Evolutionary conservation across 1,284 basidiomycete species (phyloP), one percentile per base, ranked within the genome.

Genomic region (Trametes sp.): DNA sequence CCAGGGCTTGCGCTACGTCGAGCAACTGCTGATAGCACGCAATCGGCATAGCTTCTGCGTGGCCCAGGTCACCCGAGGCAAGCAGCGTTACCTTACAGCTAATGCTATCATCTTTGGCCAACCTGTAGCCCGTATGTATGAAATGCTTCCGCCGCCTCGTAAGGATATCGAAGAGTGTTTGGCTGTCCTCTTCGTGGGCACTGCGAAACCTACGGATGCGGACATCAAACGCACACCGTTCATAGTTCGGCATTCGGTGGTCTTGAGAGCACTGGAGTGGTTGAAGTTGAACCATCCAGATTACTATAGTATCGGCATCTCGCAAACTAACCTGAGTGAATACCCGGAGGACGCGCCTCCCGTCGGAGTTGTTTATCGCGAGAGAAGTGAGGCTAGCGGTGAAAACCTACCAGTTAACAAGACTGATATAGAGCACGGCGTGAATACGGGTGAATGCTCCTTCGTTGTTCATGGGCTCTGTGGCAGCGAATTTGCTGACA

Each of bases 91-190:
- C 21, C 57, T 63, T 48, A 28, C 16, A 2, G 58, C 58, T 4
- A 66, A 66, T 36, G 61, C 58, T 16, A 59, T 64, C 9, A 24
- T 60, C 11, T 57, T 57, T 31, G 53, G 53, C 6, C 50, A 59
- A n/a, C 63, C 57, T 9, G 59, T 59, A 5, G 35, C 35, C 19
- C 54, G 53, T 23, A 36, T 63, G 7, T 59, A 57, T 35, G 19
- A 52, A 26, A 31, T 55, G 8, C 41, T 66, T 7, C 62, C 61
- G 33, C 65, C 61, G 8, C 54, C 54, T 23, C 21, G 21, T 6
- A 10, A n/a, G 19, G 59, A 66, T 10, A 33, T 66, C 21, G 58
- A 58, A 13, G 55, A 63, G 4, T 33, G 44, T 21, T 38, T 61
- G 21, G 61, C 45, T 2, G 7, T 48, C 24, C 26, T 48, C 38